Conservation (phyloP, 306 rosid genomes). For the Rosa chinensis region DNA sequence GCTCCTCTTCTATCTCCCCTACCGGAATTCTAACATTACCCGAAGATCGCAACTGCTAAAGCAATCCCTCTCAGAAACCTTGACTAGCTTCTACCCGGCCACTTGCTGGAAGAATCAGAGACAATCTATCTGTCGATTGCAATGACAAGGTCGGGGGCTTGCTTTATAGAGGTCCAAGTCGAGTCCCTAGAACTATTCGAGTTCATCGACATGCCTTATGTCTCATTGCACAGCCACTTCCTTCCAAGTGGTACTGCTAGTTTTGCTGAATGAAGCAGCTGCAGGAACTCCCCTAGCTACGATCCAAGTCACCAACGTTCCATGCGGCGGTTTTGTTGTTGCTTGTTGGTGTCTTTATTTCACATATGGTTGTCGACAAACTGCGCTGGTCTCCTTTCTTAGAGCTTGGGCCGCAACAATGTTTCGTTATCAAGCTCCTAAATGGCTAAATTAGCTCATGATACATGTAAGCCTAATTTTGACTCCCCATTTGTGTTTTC, state of each 20-base stretch:
- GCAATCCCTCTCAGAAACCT: neutral
- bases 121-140: neutral
- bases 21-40: neutral
- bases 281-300: neutral
- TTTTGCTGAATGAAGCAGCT: neutral
- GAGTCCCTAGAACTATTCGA: neutral
- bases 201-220: neutral
- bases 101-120: neutral
- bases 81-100: neutral
- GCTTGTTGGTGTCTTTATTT: slow-evolving; percentile 30
- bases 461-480: slow-evolving; percentile 4
- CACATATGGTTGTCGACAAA: slow-evolving; percentile 36
- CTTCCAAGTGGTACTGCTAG: neutral
- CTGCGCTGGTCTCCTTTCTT: slow-evolving; percentile 28
- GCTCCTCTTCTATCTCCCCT: neutral
- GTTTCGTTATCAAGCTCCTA: too few species aligned
- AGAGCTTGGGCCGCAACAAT: slow-evolving; percentile 27
- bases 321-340: slow-evolving; percentile 35
- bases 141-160: neutral
- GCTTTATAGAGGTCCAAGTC: neutral
- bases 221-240: neutral
- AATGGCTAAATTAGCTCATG: too few species aligned
- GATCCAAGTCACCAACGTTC: slow-evolving; percentile 9
- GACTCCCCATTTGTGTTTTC: neutral
- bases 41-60: neutral